Evolutionary conservation across 345 rosid species (phyloP).

Genomic region (Camelina laxa): DNA sequence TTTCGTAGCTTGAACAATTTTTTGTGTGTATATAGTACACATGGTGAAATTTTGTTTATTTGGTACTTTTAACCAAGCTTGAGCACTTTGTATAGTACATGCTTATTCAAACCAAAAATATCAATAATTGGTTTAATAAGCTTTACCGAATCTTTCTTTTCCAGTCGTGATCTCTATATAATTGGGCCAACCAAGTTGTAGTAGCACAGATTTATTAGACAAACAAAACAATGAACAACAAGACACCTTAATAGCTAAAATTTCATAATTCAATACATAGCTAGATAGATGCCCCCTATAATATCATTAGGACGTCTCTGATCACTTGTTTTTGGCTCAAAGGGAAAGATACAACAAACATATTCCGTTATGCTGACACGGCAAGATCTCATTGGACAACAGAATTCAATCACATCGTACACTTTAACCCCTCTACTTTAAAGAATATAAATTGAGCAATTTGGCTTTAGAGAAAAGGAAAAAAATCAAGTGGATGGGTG

Average conservation of each 20-base stretch:
- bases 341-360: constrained; percentile 40
- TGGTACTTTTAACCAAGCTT: neutral
- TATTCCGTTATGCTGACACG: constrained; percentile 37
- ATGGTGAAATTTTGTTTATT: neutral
- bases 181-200: constrained; percentile 7
- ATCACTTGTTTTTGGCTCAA: constrained; percentile 30
- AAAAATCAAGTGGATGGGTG: constrained; percentile 40
- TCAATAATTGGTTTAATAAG: neutral
- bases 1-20: constrained; percentile 19
- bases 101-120: neutral
- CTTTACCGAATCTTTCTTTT: neutral
- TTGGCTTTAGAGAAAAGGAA: constrained; percentile 24
- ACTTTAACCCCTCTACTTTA: constrained; percentile 33
- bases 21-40: constrained; percentile 5
- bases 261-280: constrained; percentile 22
- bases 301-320: constrained; percentile 23
- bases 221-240: neutral
- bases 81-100: neutral
- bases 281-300: constrained; percentile 12
- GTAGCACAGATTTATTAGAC: neutral
- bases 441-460: constrained; percentile 16
- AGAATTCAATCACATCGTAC: constrained; percentile 44
- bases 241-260: constrained; percentile 17
- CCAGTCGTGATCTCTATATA: neutral
- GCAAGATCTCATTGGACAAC: constrained; percentile 36